A percentile compares a stretch with the other conserved stretches of the same genome.
These are phyloP conservation scores for Chrysophaeum taylorii DNA, from an alignment of 352 stramenopile genomes.

Conservation along the genomic window DNA sequence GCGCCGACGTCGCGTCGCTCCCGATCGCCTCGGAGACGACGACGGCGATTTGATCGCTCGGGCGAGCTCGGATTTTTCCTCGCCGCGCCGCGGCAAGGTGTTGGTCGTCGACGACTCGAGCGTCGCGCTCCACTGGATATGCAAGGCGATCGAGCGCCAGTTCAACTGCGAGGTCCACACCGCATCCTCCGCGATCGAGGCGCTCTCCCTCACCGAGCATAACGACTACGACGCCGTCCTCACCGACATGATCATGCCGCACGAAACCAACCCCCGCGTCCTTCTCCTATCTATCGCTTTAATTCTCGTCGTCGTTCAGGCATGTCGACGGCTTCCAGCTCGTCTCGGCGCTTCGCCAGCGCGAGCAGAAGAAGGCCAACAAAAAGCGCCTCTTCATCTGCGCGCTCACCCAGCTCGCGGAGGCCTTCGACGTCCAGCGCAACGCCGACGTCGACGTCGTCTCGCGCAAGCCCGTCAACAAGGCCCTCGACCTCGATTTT, in stretches of 20 bases:
- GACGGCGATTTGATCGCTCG: too few relatives aligned
- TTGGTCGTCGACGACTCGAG: background rate
- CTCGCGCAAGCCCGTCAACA: background rate
- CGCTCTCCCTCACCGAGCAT: background rate
- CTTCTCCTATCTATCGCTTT: too few relatives aligned
- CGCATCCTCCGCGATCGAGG: background rate
- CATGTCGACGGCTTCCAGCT: slow-evolving; percentile 1
- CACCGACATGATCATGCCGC: background rate
- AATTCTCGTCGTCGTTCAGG: too few relatives aligned
- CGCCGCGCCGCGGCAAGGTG: background rate
- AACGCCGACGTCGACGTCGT: slow-evolving; percentile 1
- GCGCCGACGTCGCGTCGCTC: too few relatives aligned
- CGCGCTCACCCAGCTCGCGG: background rate
- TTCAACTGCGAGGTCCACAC: slow-evolving; percentile 1
- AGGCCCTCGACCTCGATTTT: background rate
- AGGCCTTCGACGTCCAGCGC: background rate
- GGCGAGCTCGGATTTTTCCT: too few relatives aligned
- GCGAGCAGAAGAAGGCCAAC: background rate
- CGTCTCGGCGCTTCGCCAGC: background rate
- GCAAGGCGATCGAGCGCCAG: background rate
- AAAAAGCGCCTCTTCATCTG: background rate
- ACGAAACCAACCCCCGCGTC: too few relatives aligned
- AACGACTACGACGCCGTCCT: background rate
- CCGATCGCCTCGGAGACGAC: too few relatives aligned
- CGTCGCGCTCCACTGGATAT: background rate